phyloP scores from a whole-genome alignment of 192 early-diverging fungal species.

The Gonapodya prolifera region DNA sequence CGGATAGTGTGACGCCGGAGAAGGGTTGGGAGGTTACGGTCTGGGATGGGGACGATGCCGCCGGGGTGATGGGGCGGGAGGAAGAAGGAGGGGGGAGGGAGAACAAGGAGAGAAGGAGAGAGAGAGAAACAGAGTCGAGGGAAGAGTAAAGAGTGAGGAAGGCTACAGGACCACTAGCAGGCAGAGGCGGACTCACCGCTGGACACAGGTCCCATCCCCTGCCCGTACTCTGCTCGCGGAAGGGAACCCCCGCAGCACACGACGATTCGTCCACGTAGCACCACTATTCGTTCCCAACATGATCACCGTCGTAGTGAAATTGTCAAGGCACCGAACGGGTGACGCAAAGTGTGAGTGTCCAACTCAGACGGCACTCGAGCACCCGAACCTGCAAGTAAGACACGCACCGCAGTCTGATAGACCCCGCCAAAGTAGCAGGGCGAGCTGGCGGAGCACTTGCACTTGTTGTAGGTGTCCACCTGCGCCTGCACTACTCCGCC shows the following conservation, averaged over 20 bases:
- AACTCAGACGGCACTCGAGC: neutral
- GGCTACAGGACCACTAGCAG: no score
- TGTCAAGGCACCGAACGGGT: no score
- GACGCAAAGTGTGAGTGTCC: no score
- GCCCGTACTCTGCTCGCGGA: neutral
- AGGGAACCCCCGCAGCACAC: neutral
- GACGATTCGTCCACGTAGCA: neutral
- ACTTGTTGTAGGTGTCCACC: neutral
- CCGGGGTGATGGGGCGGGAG: neutral
- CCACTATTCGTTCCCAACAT: no score
- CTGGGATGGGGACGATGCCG: neutral
- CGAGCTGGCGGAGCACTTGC: neutral
- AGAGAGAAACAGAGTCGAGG: no score
- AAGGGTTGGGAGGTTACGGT: neutral
- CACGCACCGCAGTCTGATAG: neutral
- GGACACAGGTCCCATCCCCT: neutral
- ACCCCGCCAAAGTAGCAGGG: neutral
- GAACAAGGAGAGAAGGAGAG: no score
- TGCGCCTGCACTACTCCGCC: neutral
- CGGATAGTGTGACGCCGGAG: no score
- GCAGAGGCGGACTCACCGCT: neutral
- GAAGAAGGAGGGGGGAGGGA: no score
- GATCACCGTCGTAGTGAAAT: no score
- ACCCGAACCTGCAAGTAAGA: no score
- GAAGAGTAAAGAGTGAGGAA: no score